Percentiles rank a stretch among this genome's conserved stretches.
phyloP scores from a whole-genome alignment of 192 early-diverging fungal species.

The Backusella tuberculispora region DNA sequence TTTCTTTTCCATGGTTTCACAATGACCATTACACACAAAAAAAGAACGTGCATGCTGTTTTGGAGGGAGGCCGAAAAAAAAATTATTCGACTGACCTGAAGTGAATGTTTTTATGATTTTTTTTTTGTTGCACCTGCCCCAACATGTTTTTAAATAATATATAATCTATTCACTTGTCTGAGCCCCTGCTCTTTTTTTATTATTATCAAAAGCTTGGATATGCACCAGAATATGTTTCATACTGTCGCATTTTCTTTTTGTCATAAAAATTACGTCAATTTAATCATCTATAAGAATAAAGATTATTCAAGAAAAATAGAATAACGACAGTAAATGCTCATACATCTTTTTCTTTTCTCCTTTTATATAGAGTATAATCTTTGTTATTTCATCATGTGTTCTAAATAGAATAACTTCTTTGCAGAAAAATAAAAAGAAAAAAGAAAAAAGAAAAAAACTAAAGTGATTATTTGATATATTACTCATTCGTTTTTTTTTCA shows the following conservation, averaged over 20 bases:
- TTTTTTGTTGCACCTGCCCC: too few species aligned
- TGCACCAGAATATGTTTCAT: background rate
- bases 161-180: background rate
- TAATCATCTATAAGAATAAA: background rate
- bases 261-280: background rate
- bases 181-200: background rate
- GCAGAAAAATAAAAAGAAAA: too few species aligned
- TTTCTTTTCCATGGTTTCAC: background rate
- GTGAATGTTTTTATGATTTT: too few species aligned
- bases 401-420: too few species aligned
- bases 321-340: background rate
- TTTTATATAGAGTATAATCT: too few species aligned
- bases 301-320: background rate
- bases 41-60: too few species aligned
- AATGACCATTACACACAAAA: background rate
- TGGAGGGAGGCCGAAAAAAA: too few species aligned
- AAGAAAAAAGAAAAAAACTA: too few species aligned
- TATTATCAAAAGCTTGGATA: background rate
- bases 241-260: background rate
- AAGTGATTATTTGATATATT: too few species aligned
- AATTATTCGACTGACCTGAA: too few species aligned
- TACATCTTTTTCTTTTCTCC: background rate
- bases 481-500: too few species aligned
- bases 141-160: background rate
- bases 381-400: too few species aligned